These are phyloP conservation scores for Blastobotrys malaysiensis DNA, from an alignment of 1,139 yeast genomes.

Conservation along the genomic window DNA sequence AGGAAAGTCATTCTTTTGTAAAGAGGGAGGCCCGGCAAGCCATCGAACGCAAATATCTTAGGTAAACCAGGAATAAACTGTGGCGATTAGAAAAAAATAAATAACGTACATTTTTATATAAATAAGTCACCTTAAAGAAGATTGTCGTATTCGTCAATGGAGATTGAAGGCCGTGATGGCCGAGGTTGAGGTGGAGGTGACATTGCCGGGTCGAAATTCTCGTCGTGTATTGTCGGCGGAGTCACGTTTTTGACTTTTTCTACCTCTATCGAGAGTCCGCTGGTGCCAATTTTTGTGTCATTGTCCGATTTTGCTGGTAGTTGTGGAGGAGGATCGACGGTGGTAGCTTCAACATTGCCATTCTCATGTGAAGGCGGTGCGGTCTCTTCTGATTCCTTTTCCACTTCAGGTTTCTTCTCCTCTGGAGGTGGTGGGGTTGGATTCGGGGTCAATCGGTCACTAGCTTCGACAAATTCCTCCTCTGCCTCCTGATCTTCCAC, in stretches of 20 bases:
- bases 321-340: not conserved
- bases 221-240: not conserved
- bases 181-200: conserved; percentile 4
- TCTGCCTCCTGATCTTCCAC: conserved; percentile 4
- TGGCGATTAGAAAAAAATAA: not conserved
- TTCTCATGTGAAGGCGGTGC: not conserved
- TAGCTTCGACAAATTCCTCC: conserved; percentile 1
- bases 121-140: not conserved
- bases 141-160: conserved; percentile 5
- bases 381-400: not conserved
- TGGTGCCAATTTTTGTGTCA: not conserved
- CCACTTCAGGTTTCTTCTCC: not conserved
- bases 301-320: not conserved
- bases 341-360: not conserved
- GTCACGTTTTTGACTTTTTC: not conserved
- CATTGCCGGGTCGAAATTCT: not conserved
- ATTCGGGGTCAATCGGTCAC: conserved; percentile 2
- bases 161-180: conserved; percentile 1
- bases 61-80: not conserved
- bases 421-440: not conserved
- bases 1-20: not conserved
- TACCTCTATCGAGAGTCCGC: not conserved
- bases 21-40: not conserved
- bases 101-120: not conserved
- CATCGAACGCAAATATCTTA: not conserved